These are phyloP conservation scores for Delonix regia DNA, from an alignment of 306 rosid species.

Conservation along the genomic window DNA sequence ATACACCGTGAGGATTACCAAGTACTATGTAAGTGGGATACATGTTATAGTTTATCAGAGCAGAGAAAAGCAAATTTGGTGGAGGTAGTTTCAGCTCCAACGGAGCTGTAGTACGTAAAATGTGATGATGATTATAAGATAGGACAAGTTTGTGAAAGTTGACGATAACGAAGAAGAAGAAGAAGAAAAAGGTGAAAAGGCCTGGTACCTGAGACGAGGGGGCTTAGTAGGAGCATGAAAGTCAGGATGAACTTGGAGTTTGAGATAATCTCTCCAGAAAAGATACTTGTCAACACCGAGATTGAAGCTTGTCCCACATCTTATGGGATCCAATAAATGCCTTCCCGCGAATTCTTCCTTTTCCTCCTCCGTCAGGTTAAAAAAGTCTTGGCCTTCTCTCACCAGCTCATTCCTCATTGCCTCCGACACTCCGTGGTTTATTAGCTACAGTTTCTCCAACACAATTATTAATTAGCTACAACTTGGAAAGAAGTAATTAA, in stretches of 20 bases:
- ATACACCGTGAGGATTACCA: too few species aligned
- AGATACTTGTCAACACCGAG: conserved; percentile 41
- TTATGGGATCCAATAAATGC: conserved; percentile 49
- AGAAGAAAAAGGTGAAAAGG: background rate
- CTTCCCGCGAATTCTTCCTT: conserved; percentile 44
- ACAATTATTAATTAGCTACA: background rate
- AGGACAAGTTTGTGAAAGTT: too few species aligned
- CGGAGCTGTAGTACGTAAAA: too few species aligned
- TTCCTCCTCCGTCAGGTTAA: conserved; percentile 53
- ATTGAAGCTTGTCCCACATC: conserved; percentile 70
- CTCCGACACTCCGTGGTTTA: conserved; percentile 57
- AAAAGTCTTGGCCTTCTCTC: conserved; percentile 38
- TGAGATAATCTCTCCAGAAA: conserved; percentile 73
- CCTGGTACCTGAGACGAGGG: conserved; percentile 49
- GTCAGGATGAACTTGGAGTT: conserved; percentile 64
- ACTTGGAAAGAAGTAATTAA: background rate
- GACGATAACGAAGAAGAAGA: background rate
- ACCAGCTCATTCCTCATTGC: conserved; percentile 42
- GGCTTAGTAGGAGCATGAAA: conserved; percentile 61
- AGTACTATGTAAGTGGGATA: too few species aligned
- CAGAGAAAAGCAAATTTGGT: too few species aligned
- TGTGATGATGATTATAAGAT: too few species aligned
- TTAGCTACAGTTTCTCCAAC: conserved; percentile 38
- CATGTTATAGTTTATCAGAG: too few species aligned
- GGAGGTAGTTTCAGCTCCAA: too few species aligned